Conservation (phyloP, 768 basidiomycete species). For the Dacryopinax spathularia region DNA sequence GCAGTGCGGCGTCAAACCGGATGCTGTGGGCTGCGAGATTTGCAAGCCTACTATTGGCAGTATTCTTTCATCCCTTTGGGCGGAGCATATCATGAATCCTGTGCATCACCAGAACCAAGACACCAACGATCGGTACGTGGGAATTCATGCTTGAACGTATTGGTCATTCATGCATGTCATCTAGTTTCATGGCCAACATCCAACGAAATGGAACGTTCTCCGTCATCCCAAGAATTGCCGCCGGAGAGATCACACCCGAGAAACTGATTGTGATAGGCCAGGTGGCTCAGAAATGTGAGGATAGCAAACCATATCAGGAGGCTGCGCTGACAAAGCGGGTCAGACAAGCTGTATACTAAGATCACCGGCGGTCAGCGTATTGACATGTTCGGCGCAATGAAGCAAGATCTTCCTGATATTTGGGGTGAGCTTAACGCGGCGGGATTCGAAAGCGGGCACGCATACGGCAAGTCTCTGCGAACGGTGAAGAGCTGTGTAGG, state of each 20-base stretch:
- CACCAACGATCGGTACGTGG: conserved; percentile 41
- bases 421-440: conserved; percentile 49
- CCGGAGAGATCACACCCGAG: conserved; percentile 56
- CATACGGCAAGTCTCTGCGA: conserved; percentile 54
- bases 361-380: conserved; percentile 45
- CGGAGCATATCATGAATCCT: conserved; percentile 50
- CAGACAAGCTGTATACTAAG: conserved; percentile 48
- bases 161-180: not conserved
- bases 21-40: conserved; percentile 52
- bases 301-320: not conserved
- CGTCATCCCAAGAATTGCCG: conserved; percentile 56
- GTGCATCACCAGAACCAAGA: conserved; percentile 56
- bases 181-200: conserved; percentile 51
- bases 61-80: conserved; percentile 39
- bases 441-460: conserved; percentile 65
- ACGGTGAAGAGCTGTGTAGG: conserved; percentile 69
- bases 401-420: conserved; percentile 53
- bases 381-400: conserved; percentile 56
- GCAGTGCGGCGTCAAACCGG: conserved; percentile 32
- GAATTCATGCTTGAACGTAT: not conserved
- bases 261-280: conserved; percentile 48
- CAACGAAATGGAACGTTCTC: conserved; percentile 57
- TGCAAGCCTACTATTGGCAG: conserved; percentile 58
- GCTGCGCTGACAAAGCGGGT: not conserved
- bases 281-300: conserved; percentile 48